Conservation (phyloP, 805 yeast species). For the Sugiyamaella marilandica region DNA sequence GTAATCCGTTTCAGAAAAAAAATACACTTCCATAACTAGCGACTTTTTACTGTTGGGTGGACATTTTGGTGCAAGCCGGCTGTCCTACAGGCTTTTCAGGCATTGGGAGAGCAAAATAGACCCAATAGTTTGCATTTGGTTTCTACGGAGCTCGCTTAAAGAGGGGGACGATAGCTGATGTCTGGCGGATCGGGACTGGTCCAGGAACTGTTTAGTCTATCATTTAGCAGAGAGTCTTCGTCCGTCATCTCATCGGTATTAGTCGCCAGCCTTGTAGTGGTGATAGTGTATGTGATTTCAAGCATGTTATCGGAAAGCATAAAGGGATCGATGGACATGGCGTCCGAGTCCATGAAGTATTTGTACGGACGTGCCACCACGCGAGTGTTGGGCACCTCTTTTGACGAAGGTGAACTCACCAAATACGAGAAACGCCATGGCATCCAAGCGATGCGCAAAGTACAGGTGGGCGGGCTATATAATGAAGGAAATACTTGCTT, state of each 20-base stretch:
- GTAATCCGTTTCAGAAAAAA: not conserved
- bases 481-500: slow-evolving; percentile 95
- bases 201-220: not conserved
- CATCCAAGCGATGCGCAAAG: slow-evolving; percentile 7
- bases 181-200: not conserved
- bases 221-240: not conserved
- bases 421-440: slow-evolving; percentile 9
- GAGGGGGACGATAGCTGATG: not conserved
- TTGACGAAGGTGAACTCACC: slow-evolving; percentile 12
- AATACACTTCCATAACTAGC: not conserved
- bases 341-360: slow-evolving; percentile 27
- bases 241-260: not conserved
- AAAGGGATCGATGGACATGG: slow-evolving; percentile 32
- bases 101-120: no score
- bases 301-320: slow-evolving; percentile 31
- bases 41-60: no score
- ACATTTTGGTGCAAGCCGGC: no score
- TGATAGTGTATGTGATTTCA: slow-evolving; percentile 2
- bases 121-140: not conserved
- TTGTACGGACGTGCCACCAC: slow-evolving; percentile 28
- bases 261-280: slow-evolving; percentile 4
- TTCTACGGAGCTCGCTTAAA: not conserved
- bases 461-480: slow-evolving; percentile 69
- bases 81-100: no score
- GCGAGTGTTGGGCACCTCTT: slow-evolving; percentile 12